A percentile compares a stretch with the other conserved stretches of the same genome.
phyloP scores from a whole-genome alignment of 2,329 filamentous ascomycete genomes.

The Hirsutella minnesotensis region DNA sequence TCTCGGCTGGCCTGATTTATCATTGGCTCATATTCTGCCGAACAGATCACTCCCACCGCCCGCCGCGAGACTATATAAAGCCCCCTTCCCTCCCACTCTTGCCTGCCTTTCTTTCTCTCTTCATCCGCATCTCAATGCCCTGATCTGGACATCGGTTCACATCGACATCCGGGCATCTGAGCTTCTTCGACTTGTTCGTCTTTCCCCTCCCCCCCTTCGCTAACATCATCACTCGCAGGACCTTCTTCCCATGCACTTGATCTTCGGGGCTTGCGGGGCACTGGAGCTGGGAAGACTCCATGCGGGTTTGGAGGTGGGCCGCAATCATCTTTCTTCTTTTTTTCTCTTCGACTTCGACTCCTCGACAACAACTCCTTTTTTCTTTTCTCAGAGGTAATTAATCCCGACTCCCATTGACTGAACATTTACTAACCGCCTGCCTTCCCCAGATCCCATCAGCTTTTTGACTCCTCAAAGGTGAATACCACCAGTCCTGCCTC shows the following conservation, averaged over 20 bases:
- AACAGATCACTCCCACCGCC: not conserved
- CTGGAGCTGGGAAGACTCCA: not conserved
- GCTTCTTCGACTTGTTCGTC: not conserved
- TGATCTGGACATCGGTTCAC: no score
- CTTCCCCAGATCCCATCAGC: no score
- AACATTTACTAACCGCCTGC: no score
- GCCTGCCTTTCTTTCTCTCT: not conserved
- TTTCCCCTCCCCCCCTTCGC: not conserved
- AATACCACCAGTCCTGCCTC: no score
- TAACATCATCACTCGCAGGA: not conserved
- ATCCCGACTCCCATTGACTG: not conserved
- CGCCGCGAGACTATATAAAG: not conserved
- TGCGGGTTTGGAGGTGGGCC: not conserved
- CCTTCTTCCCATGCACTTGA: not conserved
- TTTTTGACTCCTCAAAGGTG: no score
- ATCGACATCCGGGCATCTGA: not conserved
- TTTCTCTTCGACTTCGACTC: not conserved
- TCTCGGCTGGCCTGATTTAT: no score
- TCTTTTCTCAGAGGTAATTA: no score
- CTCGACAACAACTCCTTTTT: not conserved
- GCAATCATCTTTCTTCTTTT: not conserved
- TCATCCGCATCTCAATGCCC: not conserved
- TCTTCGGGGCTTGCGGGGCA: not conserved
- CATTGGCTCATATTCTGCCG: not conserved
- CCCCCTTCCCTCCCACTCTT: not conserved